Base-by-base conservation (phyloP, 805 yeast species). In the Ogataea pignaliae region DNA sequence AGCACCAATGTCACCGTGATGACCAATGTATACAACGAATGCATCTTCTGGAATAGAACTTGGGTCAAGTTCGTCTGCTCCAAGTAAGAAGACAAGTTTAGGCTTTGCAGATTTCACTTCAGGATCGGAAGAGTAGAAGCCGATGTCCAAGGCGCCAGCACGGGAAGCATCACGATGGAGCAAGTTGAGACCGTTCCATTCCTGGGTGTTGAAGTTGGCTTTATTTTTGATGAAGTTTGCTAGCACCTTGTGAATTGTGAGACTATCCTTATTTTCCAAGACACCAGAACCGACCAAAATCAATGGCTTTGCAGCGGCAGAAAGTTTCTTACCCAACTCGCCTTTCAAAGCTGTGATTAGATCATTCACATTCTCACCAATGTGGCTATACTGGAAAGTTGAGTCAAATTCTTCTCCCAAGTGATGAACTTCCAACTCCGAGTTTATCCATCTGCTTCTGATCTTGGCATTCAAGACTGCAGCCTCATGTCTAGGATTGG, bases 1-100 rank as follows among this genome's bases (percentile, higher is more conserved):
- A 28, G 96, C 96, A 54, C 96, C 96, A 17, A 76, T 65, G 56
- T 87, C 96, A 69, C 96, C 96, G 67, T 87, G 95, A 67, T 88
- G 95, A 44, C 96, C 96, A 69, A 87, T 88, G 69, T 87, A 87
- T 42, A 87, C 81, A 29, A 88, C 96, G 63, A 87, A 88, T 3
- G 96, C 88, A 62, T 87, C 93, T 63, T 73, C 72, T 53, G 95
- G 95, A 55, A 87, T 78, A 47, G 83, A 84, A 46, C 74, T 68
- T 48, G 81, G 78, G 48, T 73, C 68, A 50, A 86, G 64, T 67
- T 88, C 95, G 64, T 87, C 96, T 31, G 96, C 95, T 36, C 91
- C 93, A 43, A 87, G 73, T 56, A 87, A 72, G 71, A 85, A 88
- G 42, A 87, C 76, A 62, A 88, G 73, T 70, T 87, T 88, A 45